Conservation (phyloP, 1,284 basidiomycete species). For the Trichosporon inkin region DNA sequence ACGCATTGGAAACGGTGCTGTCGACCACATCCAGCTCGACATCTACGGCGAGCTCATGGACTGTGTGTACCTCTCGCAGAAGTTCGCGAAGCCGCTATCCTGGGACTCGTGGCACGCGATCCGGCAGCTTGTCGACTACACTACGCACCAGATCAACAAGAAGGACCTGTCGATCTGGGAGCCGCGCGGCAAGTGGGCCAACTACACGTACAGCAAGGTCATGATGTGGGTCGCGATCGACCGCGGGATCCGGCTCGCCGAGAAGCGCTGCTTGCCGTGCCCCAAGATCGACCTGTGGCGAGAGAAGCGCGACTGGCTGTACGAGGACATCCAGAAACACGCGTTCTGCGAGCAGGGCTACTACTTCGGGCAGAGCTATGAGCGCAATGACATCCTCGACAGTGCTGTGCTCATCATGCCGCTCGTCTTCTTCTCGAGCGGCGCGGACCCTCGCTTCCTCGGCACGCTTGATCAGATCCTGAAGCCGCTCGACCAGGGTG, state of each 20-base stretch:
- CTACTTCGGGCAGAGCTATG: slow-evolving; percentile 52
- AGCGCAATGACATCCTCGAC: slow-evolving; percentile 52
- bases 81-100: slow-evolving; percentile 59
- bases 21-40: slow-evolving; percentile 83
- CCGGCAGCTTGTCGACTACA: slow-evolving; percentile 52
- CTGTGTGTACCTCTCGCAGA: slow-evolving; percentile 89
- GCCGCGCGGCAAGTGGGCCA: slow-evolving; percentile 70
- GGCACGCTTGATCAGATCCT: slow-evolving; percentile 74
- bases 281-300: slow-evolving; percentile 62
- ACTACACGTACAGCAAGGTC: slow-evolving; percentile 87
- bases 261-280: slow-evolving; percentile 66
- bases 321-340: slow-evolving; percentile 67
- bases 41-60: slow-evolving; percentile 88
- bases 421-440: slow-evolving; percentile 71
- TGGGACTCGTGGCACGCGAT: slow-evolving; percentile 65
- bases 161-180: slow-evolving; percentile 67
- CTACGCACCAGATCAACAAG: slow-evolving; percentile 38
- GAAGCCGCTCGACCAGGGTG: slow-evolving; percentile 77
- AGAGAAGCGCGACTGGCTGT: slow-evolving; percentile 67
- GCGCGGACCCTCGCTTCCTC: slow-evolving; percentile 77
- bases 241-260: slow-evolving; percentile 78
- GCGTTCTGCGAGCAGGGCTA: slow-evolving; percentile 52
- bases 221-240: slow-evolving; percentile 95
- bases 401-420: slow-evolving; percentile 49
- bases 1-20: slow-evolving; percentile 81